These are phyloP conservation scores for Cucurbita maxima DNA, from an alignment of 306 rosid species.

Conservation along the genomic window DNA sequence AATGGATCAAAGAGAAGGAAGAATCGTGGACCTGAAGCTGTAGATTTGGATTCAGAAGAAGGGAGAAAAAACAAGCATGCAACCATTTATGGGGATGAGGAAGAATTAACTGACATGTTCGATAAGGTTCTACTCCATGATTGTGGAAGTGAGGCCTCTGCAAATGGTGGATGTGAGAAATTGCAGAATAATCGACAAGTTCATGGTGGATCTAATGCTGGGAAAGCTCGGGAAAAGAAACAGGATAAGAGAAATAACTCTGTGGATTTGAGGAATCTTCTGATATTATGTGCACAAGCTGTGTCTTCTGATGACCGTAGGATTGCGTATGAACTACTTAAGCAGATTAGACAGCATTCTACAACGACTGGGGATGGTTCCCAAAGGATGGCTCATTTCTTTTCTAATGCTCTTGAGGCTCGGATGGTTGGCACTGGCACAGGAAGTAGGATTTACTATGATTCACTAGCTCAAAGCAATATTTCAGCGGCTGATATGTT, in stretches of 20 bases:
- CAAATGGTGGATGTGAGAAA: conserved; percentile 2
- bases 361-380: conserved; percentile 7
- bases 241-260: conserved; percentile 7
- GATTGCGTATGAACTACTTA: conserved; percentile 9
- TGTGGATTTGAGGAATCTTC: conserved; percentile 11
- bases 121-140: conserved; percentile 31
- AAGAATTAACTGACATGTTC: conserved; percentile 33
- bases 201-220: background rate
- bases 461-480: background rate
- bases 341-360: conserved; percentile 12
- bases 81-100: conserved; percentile 28
- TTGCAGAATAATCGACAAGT: conserved; percentile 5
- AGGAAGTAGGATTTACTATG: conserved; percentile 1
- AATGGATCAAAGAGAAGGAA: conserved; percentile 28
- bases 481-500: conserved; percentile 8
- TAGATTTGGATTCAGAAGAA: conserved; percentile 19
- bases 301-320: conserved; percentile 4
- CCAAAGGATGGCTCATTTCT: conserved; percentile 13
- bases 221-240: conserved; percentile 8
- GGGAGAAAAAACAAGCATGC: conserved; percentile 41
- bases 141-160: background rate
- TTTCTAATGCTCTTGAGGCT: conserved; percentile 13
- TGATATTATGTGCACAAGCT: conserved; percentile 11
- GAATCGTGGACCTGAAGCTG: conserved; percentile 27
- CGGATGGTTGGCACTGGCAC: conserved; percentile 12